Percentiles rank a stretch among this genome's conserved stretches.
Conservation (phyloP, 108 stramenopile genomes). For the Cyclotella sp. region DNA sequence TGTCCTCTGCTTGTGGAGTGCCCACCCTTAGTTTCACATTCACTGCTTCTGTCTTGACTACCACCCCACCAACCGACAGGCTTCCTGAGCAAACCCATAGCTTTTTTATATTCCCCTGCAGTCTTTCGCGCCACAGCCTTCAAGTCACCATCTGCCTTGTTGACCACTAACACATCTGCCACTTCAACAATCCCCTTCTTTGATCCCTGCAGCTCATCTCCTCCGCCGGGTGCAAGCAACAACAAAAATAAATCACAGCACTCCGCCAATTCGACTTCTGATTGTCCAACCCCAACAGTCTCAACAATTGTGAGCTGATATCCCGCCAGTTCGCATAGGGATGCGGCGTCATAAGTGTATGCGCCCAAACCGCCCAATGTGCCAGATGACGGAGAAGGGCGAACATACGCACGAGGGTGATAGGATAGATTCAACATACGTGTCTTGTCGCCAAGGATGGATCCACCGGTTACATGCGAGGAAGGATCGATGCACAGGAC, state of each 20-base stretch:
- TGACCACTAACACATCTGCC: constrained; percentile 93
- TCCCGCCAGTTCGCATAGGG: constrained; percentile 88
- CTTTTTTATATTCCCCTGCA: constrained; percentile 77
- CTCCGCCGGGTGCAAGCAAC: constrained; percentile 92
- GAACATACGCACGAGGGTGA: constrained; percentile 85
- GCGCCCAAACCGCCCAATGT: constrained; percentile 91
- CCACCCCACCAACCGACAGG: constrained; percentile 51
- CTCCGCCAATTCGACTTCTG: constrained; percentile 90
- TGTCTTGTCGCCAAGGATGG: constrained; percentile 98
- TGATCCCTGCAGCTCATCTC: constrained; percentile 95
- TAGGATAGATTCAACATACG: constrained; percentile 92
- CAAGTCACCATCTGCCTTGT: constrained; percentile 95
- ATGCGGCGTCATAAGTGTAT: constrained; percentile 94
- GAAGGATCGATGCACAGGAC: constrained; percentile 95
- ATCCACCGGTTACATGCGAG: constrained; percentile 88
- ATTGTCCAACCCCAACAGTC: constrained; percentile 97
- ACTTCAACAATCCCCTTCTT: constrained; percentile 99
- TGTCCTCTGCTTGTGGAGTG: constrained; percentile 18
- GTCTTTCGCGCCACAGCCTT: constrained; percentile 67
- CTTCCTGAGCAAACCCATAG: constrained; percentile 60
- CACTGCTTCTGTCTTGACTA: neutral
- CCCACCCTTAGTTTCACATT: neutral
- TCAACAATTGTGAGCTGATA: constrained; percentile 95
- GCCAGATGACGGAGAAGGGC: constrained; percentile 93
- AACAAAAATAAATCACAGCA: constrained; percentile 92